These are phyloP conservation scores for Boletus tylopilopsis DNA, from an alignment of 768 basidiomycete genomes.

Conservation along the genomic window DNA sequence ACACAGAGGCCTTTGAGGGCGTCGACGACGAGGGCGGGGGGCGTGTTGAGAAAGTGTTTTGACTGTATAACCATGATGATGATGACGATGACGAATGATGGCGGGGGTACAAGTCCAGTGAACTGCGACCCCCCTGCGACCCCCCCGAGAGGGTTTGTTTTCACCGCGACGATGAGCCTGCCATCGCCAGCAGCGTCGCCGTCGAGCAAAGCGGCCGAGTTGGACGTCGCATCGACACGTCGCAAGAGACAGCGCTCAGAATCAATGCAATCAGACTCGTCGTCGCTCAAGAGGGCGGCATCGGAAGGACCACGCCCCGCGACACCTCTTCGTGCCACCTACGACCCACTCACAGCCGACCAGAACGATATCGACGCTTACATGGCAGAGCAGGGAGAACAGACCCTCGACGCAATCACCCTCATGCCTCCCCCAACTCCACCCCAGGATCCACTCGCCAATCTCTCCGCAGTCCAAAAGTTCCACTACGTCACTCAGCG, in stretches of 20 bases:
- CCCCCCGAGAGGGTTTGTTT: slow-evolving; percentile 2
- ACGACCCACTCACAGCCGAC: slow-evolving; percentile 28
- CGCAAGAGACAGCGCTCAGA: slow-evolving; percentile 73
- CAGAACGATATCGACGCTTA: slow-evolving; percentile 59
- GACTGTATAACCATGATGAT: neutral
- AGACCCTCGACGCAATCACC: slow-evolving; percentile 15
- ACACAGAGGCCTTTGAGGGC: slow-evolving; percentile 70
- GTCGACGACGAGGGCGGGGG: slow-evolving; percentile 70
- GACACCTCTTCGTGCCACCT: slow-evolving; percentile 25
- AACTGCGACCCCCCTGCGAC: slow-evolving; percentile 15
- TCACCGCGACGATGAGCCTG: slow-evolving; percentile 37
- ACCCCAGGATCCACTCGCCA: slow-evolving; percentile 19
- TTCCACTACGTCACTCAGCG: slow-evolving; percentile 46
- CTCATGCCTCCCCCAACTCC: slow-evolving; percentile 26
- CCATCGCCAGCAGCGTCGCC: slow-evolving; percentile 42
- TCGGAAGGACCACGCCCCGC: slow-evolving; percentile 60
- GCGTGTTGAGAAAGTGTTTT: slow-evolving; percentile 79
- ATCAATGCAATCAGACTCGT: slow-evolving; percentile 72
- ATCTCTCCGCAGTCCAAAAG: slow-evolving; percentile 43
- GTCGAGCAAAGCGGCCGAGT: slow-evolving; percentile 37
- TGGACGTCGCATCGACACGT: slow-evolving; percentile 28
- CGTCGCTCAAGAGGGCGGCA: slow-evolving; percentile 76
- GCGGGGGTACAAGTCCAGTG: too few relatives aligned
- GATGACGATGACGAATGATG: too few relatives aligned
- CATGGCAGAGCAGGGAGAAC: slow-evolving; percentile 58